phyloP scores from a whole-genome alignment of 768 basidiomycete species.

The Mycena belliarum region DNA sequence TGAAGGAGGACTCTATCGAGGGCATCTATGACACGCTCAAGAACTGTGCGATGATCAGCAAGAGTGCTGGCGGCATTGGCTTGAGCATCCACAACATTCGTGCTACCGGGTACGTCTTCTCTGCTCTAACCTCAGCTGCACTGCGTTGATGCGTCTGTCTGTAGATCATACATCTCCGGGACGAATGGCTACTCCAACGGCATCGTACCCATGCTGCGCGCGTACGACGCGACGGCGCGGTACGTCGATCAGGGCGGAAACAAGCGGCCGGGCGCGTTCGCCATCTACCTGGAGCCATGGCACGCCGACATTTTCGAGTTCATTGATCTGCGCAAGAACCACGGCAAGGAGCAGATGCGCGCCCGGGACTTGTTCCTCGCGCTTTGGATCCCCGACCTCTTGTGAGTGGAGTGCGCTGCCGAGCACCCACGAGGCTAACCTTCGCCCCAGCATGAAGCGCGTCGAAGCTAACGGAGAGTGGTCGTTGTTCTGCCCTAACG shows the following conservation, averaged over 20 bases:
- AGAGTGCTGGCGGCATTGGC: conserved; percentile 98
- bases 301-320: conserved; percentile 99
- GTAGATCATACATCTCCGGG: conserved; percentile 95
- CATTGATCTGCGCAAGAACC: conserved; percentile 97
- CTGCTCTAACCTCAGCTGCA: background rate
- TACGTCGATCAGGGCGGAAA: conserved; percentile 99
- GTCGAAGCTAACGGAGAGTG: conserved; percentile 88
- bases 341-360: conserved; percentile 96
- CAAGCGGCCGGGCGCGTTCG: conserved; percentile 98
- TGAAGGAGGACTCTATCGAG: conserved; percentile 99
- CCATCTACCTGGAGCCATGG: conserved; percentile 99
- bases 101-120: conserved; percentile 74
- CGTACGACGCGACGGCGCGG: conserved; percentile 95
- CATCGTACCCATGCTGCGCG: conserved; percentile 98
- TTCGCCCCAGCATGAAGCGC: conserved; percentile 81
- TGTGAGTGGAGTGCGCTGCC: conserved; percentile 53
- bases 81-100: conserved; percentile 95
- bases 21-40: conserved; percentile 99
- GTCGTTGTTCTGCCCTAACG: conserved; percentile 98
- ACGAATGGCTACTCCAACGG: conserved; percentile 99
- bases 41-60: conserved; percentile 98
- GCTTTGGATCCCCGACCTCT: conserved; percentile 97
- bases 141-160: background rate
- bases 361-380: conserved; percentile 98
- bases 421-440: background rate